phyloP scores from a whole-genome alignment of 164 flowering plant genomes.

The Sedum album region DNA sequence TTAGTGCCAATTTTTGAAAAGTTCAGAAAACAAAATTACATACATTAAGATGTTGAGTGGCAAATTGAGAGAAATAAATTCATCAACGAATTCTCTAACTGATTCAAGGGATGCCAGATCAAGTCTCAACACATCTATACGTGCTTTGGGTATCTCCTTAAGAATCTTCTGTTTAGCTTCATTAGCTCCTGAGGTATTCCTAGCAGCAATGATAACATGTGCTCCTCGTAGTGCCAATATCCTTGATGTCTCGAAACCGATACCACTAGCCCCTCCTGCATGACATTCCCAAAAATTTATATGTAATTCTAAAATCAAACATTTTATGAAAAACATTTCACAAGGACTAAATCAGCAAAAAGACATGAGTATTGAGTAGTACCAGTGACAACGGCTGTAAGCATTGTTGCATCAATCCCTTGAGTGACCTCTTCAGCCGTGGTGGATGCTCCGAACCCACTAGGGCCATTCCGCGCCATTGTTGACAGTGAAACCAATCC shows the following conservation, averaged over 20 bases:
- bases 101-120: neutral
- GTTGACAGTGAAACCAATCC: slow-evolving; percentile 49
- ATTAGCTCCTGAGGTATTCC: neutral
- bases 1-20: neutral
- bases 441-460: slow-evolving; percentile 82
- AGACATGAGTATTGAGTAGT: neutral
- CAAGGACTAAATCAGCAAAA: neutral
- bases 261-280: no score
- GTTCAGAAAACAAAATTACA: neutral
- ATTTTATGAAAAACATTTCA: no score
- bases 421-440: slow-evolving; percentile 78
- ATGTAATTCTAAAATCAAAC: no score
- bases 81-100: neutral
- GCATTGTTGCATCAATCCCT: slow-evolving; percentile 54
- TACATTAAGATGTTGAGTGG: neutral
- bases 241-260: neutral
- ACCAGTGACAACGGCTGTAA: slow-evolving; percentile 37
- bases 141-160: neutral
- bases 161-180: neutral
- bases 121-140: neutral
- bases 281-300: neutral
- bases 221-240: neutral
- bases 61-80: no score
- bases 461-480: slow-evolving; percentile 51
- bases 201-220: neutral